Evolutionary conservation across 1,284 basidiomycete genomes (phyloP), one percentile per base, ranked within the genome.

Genomic region (Naganishia albida): DNA sequence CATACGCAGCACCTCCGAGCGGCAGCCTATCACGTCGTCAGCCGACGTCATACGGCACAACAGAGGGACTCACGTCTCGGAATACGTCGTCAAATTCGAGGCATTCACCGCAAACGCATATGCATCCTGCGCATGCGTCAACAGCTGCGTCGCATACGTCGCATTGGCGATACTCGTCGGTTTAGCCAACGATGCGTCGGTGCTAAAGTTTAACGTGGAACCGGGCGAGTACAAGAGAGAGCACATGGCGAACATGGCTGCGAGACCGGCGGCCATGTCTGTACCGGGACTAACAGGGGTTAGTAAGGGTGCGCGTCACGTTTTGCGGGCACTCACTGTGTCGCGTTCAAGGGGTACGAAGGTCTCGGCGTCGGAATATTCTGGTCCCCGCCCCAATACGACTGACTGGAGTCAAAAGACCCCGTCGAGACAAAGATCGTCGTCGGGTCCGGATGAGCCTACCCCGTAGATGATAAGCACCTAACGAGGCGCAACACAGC

Each of bases 201-300:
- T 69, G 13, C 74, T 75, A 23, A 70, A 46, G 54, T 78, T 78
- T 75, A 87, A 85, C 10, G 80, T 71, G 50, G 72, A 48, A n/a
- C 78, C 81, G 62, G 83, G 83, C 49, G 85, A 81, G 74, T 95
- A 96, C 34, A 95, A 83, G 66, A 87, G 84, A 0, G 91, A 87
- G 70, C 89, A 92, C 0, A 92, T 85, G 10, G 93, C 85, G 73
- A 96, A 93, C 7, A 93, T 91, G 1, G 90, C 88, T 0, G 92
- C 86, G 13, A 89, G 85, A 34, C 86, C 84, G 0, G 92, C 90
- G 46, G 90, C 90, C 20, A 85, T 91, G 72, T 97, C 93, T 0
- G 93, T 95, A 42, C 93, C 93, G 0, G 93, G 91, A 52, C 85
- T 81, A 67, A 3, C 38, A 52, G 54, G 53, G 40, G 28, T 42